A percentile compares a stretch with the other conserved stretches of the same genome.
Conservation (phyloP, 2,329 filamentous ascomycete genomes). For the Phyllosticta paracitricarpa region DNA sequence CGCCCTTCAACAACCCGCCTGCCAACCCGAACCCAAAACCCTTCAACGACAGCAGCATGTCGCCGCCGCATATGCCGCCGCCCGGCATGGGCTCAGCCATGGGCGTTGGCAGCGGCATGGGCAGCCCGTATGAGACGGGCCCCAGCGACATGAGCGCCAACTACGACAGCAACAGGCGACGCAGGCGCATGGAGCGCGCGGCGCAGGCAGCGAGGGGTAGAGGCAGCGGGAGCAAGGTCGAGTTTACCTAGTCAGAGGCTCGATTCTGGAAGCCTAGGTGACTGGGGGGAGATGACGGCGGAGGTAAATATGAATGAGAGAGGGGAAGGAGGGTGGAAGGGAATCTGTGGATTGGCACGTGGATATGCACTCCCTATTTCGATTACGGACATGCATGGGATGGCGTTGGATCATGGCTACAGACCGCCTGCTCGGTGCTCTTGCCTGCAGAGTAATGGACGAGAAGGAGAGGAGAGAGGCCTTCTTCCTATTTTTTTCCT, state of each 20-base stretch:
- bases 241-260: conserved; percentile 22
- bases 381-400: not conserved
- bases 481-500: not conserved
- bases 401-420: not conserved
- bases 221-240: conserved; percentile 22
- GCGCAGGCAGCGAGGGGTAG: conserved; percentile 23
- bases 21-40: not conserved
- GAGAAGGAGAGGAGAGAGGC: not conserved
- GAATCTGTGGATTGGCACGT: not conserved
- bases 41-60: not conserved
- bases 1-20: not conserved
- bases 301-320: not conserved
- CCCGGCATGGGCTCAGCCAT: not conserved
- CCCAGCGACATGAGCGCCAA: conserved; percentile 19
- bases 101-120: conserved; percentile 19
- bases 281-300: not conserved
- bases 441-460: not conserved
- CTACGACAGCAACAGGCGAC: conserved; percentile 28
- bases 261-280: too few relatives aligned
- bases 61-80: not conserved
- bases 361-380: not conserved
- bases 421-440: not conserved
- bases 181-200: conserved; percentile 28
- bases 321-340: not conserved
- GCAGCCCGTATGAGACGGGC: conserved; percentile 25